Base-by-base conservation (phyloP, 306 rosid genomes). In the Purshia tridentata region DNA sequence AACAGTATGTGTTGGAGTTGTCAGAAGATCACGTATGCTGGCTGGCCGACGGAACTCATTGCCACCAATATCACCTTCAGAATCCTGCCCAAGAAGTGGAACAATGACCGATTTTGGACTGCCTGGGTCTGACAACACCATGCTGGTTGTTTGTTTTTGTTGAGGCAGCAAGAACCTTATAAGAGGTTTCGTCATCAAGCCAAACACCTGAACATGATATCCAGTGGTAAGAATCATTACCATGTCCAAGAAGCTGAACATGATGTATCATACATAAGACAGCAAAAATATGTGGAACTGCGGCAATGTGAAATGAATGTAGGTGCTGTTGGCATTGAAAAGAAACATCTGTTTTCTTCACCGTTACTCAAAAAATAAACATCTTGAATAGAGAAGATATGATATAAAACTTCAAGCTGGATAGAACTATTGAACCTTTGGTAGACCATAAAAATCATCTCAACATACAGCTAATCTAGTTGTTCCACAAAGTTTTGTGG, bases 111-210 rank as follows among this genome's bases (percentile, higher is more conserved):
- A 85, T 79, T 90, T 88, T 18, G 99, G 89, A 40, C 90, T 79
- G 8, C 78, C 59, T 14, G 86, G 68, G 6, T 88, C 96, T 3
- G 95, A 79, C 10, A 74, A 42, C 16, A 40, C 9, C 78, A 69
- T 78, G 88, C 93, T 90, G 84, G 76, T 84, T n/a, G 82, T 80
- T 56, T 45, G 81, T 81, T 86, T 95, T 16, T 77, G 42, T 5
- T 74, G 68, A 47, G 99, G 97, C 55, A 86, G 70, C 82, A 95
- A 82, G 41, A 62, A 80, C 81, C 88, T 83, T 85, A 95, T 95
- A 5, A 95, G 89, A 67, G 99, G 99, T 75, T 95, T 88, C 0
- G 99, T 95, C 97, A 95, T 65, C 82, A 91, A 72, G 47, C 99
- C 99, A 65, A 95, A 90, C 74, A 91, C 95, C 99, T 95, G 89